phyloP scores from a whole-genome alignment of 371 early-diverging fungal species.

The Mortierella sp. region DNA sequence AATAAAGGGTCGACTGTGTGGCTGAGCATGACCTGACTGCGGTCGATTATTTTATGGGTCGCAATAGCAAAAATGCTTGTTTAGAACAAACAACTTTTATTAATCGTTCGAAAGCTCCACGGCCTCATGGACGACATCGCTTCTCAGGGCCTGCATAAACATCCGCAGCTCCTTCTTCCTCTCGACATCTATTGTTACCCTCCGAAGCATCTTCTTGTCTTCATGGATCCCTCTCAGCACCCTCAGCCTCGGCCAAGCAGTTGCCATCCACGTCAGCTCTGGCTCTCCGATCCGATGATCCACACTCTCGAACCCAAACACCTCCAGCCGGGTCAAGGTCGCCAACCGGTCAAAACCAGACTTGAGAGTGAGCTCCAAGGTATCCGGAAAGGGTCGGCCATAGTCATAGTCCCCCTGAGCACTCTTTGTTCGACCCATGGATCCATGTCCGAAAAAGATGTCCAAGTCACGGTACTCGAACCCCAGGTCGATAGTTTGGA shows the following conservation, averaged over 20 bases:
- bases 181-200: too few relatives aligned
- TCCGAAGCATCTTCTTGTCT: neutral
- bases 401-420: too few relatives aligned
- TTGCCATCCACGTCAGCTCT: neutral
- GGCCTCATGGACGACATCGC: neutral
- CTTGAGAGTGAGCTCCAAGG: slow-evolving; percentile 1
- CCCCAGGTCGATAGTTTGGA: too few relatives aligned
- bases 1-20: neutral
- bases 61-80: too few relatives aligned
- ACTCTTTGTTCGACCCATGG: too few relatives aligned
- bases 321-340: neutral
- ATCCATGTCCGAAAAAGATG: too few relatives aligned
- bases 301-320: slow-evolving; percentile 1
- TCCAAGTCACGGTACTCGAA: too few relatives aligned
- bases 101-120: too few relatives aligned
- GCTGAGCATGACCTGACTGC: too few relatives aligned
- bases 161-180: neutral
- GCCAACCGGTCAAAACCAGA: neutral
- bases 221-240: neutral
- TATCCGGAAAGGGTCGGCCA: neutral
- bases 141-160: neutral
- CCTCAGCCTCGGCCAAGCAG: neutral
- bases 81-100: too few relatives aligned
- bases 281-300: neutral
- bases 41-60: too few relatives aligned